Evolutionary conservation across 306 rosid species (phyloP).

Genomic region (Oemleria cerasiformis): DNA sequence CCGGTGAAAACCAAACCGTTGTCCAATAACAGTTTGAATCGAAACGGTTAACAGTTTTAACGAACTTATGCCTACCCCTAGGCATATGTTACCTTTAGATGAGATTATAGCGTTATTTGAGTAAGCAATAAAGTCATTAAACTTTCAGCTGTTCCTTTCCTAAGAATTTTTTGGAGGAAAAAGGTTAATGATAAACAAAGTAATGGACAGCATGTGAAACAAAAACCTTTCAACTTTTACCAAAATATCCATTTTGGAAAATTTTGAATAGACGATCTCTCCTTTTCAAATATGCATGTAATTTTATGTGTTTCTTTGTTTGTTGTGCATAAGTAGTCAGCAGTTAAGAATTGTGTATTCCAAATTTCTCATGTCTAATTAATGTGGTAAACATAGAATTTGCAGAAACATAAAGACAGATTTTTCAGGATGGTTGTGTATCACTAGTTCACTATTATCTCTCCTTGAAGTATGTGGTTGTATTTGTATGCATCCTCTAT

Average conservation of each 20-base stretch:
- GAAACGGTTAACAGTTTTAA: no score
- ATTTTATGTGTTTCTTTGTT: neutral
- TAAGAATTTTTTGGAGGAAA: neutral
- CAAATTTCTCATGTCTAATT: neutral
- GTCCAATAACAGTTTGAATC: no score
- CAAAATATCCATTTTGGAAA: neutral
- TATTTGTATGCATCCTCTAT: neutral
- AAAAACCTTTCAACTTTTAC: neutral
- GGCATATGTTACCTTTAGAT: neutral
- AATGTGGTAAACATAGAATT: neutral
- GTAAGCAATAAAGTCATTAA: neutral
- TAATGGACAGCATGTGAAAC: neutral
- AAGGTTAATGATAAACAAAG: neutral
- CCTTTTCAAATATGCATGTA: neutral
- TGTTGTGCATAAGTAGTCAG: neutral
- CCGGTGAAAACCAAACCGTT: no score
- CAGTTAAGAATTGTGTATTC: neutral
- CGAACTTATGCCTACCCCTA: no score
- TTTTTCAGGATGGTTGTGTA: neutral
- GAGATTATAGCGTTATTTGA: neutral
- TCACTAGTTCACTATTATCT: neutral
- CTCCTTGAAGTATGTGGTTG: neutral
- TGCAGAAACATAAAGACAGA: neutral
- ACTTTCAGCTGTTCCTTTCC: neutral
- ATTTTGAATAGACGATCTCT: neutral